Evolutionary conservation across 2,329 filamentous ascomycete genomes (phyloP).

Genomic region (Penicillium sp.): DNA sequence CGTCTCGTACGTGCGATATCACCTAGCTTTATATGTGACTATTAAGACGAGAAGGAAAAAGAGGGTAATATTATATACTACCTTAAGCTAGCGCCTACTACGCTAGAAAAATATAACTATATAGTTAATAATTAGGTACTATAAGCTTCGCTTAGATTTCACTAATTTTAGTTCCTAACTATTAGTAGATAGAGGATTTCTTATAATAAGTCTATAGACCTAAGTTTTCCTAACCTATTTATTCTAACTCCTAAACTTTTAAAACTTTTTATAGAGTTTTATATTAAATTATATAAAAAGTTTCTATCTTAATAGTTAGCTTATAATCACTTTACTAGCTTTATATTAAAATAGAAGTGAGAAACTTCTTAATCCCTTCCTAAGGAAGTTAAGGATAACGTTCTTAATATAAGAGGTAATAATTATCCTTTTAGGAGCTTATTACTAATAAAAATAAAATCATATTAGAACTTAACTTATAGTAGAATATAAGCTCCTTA

Average conservation of each 20-base stretch:
- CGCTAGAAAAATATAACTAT: neutral
- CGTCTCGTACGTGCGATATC: neutral
- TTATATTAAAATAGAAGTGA: constrained; percentile 16
- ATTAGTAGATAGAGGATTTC: neutral
- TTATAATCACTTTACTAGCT: constrained; percentile 8
- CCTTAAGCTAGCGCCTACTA: neutral
- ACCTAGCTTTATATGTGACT: neutral
- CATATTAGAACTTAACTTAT: no score
- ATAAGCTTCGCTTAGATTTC: neutral
- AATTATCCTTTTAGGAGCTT: neutral
- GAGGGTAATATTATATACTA: neutral
- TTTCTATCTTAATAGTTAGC: constrained; percentile 8
- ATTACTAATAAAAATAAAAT: no score
- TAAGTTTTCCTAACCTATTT: neutral
- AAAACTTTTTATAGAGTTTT: constrained; percentile 17
- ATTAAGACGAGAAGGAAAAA: neutral
- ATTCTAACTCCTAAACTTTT: constrained; percentile 9
- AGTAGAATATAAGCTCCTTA: no score
- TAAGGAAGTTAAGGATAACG: constrained; percentile 11
- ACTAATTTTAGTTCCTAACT: neutral
- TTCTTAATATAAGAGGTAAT: constrained; percentile 14
- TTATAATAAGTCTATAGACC: neutral
- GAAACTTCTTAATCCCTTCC: constrained; percentile 12
- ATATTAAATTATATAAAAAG: constrained; percentile 9
- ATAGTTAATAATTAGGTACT: neutral